phyloP scores from a whole-genome alignment of 345 rosid genomes.

The Citrus sp. region DNA sequence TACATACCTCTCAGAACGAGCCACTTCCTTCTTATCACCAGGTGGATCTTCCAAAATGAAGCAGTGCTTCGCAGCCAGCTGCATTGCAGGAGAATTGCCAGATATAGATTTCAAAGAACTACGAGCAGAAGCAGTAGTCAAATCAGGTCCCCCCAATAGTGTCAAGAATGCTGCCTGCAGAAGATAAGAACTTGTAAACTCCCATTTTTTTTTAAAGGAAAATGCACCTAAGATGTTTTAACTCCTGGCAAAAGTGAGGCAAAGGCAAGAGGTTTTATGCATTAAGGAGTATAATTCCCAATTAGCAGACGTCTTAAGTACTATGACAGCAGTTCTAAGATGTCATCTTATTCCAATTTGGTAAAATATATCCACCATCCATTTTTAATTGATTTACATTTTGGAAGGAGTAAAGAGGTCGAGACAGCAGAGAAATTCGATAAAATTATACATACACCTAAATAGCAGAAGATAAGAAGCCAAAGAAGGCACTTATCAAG shows the following conservation, averaged over 20 bases:
- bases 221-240: neutral
- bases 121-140: constrained; percentile 71
- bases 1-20: constrained; percentile 53
- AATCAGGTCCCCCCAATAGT: constrained; percentile 57
- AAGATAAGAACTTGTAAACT: constrained; percentile 4
- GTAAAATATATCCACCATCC: neutral
- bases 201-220: neutral
- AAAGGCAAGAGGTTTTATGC: neutral
- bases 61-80: constrained; percentile 83
- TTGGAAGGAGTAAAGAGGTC: neutral
- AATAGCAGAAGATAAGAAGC: neutral
- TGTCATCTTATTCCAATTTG: neutral
- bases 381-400: neutral
- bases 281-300: neutral
- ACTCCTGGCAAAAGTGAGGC: neutral
- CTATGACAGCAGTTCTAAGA: neutral
- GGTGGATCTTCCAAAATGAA: constrained; percentile 92
- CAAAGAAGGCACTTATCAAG: too few species aligned
- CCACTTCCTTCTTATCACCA: constrained; percentile 47
- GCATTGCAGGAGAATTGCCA: constrained; percentile 53
- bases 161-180: constrained; percentile 76
- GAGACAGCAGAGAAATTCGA: neutral
- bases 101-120: constrained; percentile 62
- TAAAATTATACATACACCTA: neutral
- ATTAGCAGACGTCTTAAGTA: neutral